Base-by-base conservation (phyloP, 352 stramenopile species). In the Pythium aquatile region DNA sequence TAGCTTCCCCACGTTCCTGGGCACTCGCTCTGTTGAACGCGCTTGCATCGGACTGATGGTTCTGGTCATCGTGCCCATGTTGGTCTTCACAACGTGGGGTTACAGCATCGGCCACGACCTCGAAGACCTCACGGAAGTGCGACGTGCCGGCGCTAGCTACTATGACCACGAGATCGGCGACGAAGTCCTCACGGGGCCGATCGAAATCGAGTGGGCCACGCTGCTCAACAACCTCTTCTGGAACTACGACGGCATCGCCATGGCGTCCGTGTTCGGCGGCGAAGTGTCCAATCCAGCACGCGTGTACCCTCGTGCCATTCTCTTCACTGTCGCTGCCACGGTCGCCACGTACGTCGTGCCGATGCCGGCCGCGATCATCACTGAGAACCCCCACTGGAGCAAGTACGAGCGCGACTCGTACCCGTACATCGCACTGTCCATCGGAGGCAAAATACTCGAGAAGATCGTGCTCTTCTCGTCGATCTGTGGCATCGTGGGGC, bases 181-280 rank as follows among this genome's bases (percentile, higher is more conserved):
- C n/a, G 62, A 71, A 24, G 53, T 69, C n/a, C 20, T 70, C 17
- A 63, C 55, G 2, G 77, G 77, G 0, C 33, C 64, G 0, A 51
- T 85, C 16, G 67, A 65, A 0, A 87, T 89, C 61, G 47, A 96
- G 4, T 98, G 90, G 91, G 54, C 73, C 13, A 81, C 80, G 1
- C 86, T 93, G 24, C 55, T 98, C 13, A 98, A 98, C 72, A 97
- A 94, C 33, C 72, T 98, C 30, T 98, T 98, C 74, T 98, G 94
- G 93, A 98, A 97, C 73, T 90, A 97, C 44, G 98, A 98, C 66
- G 93, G 88, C 29, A 98, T 97, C 67, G 88, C 98, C 68, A 88
- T 79, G 57, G 86, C 87, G 2, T 95, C 89, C 0, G 84, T 86
- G 5, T 98, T 98, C 66, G 92, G 90, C 3, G 91, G 81, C 3